Evolutionary conservation across 352 stramenopile species (phyloP), one percentile per base, ranked within the genome.

Genomic region (Plasmopara viticola): DNA sequence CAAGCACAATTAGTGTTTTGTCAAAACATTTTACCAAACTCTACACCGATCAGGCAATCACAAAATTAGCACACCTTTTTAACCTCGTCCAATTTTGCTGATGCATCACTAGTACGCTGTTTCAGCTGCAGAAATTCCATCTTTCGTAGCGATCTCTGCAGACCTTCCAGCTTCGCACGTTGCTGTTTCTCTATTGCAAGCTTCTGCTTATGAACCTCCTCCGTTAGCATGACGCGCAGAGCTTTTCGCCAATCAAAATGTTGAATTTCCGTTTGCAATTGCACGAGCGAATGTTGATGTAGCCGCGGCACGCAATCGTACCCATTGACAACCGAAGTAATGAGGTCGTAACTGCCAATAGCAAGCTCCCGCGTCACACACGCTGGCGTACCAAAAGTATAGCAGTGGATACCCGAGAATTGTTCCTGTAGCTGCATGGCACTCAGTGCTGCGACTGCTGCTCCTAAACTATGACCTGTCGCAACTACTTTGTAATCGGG

Each of bases 271-370:
- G 75, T 60, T 47, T 88, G 80, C 34, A 94, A 52, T 18, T 71
- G 61, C 7, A 79, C 37, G 29, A 94, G 64, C 41, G 76, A 89
- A 56, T 90, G 74, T 51, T 89, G 78, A 40, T 90, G 82, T 34
- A 91, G 59, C 13, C 83, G 77, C 9, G 83, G 83, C 13, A 94
- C 79, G 48, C 80, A 91, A 62, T 94, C 83, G 56, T 90, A 85
- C 17, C 80, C 80, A 34, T 88, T 80, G 30, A 94, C 74, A 28
- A 94, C 66, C 2, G 67, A 78, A 8, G 79, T 90, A 10, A 94
- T 77, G 41, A 75, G 77, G 28, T 72, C 70, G 10, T 69, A 57
- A 39, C 76, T 89, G 8, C 55, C 57, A 20, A 62, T 51, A 2
- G 83, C 83, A 15, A 94, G 43, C 7, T 87, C 65, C 5, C 56